phyloP scores from a whole-genome alignment of 345 rosid species.

The Lumnitzera littorea region DNA sequence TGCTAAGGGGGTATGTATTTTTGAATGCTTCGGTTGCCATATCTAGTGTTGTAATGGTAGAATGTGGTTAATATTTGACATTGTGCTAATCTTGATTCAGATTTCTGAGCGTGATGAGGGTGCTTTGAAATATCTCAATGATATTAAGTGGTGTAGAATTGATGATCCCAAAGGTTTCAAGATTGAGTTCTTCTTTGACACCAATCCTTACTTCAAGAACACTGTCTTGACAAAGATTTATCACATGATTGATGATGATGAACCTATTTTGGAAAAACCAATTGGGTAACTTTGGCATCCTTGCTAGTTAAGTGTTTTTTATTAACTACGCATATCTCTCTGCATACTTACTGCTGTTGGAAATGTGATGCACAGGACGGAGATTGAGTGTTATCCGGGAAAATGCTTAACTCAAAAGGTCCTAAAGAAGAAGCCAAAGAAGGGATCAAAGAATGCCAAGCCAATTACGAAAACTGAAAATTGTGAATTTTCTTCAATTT shows the following conservation, averaged over 20 bases:
- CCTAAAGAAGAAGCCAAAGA: slow-evolving; percentile 94
- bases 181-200: slow-evolving; percentile 82
- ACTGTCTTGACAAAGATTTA: slow-evolving; percentile 79
- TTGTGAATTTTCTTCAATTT: slow-evolving; percentile 96
- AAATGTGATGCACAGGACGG: slow-evolving; percentile 42
- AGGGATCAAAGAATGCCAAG: slow-evolving; percentile 89
- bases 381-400: slow-evolving; percentile 94
- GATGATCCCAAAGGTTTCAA: slow-evolving; percentile 95
- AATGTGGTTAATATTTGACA: neutral
- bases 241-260: slow-evolving; percentile 98
- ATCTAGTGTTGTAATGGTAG: neutral
- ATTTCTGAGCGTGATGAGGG: slow-evolving; percentile 91
- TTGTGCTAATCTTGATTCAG: slow-evolving; percentile 19
- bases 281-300: slow-evolving; percentile 44
- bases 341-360: neutral
- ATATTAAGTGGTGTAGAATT: slow-evolving; percentile 79
- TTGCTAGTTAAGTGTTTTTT: too few species aligned
- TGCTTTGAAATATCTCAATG: slow-evolving; percentile 75
- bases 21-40: neutral
- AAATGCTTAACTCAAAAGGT: slow-evolving; percentile 86
- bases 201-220: slow-evolving; percentile 87
- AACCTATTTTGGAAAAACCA: slow-evolving; percentile 92
- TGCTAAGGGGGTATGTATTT: slow-evolving; percentile 63
- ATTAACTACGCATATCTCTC: too few species aligned
- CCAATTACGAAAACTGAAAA: slow-evolving; percentile 85